Evolutionary conservation across 1,284 basidiomycete species (phyloP), one percentile per base, ranked within the genome.

Genomic region (Gomphus bonarii): DNA sequence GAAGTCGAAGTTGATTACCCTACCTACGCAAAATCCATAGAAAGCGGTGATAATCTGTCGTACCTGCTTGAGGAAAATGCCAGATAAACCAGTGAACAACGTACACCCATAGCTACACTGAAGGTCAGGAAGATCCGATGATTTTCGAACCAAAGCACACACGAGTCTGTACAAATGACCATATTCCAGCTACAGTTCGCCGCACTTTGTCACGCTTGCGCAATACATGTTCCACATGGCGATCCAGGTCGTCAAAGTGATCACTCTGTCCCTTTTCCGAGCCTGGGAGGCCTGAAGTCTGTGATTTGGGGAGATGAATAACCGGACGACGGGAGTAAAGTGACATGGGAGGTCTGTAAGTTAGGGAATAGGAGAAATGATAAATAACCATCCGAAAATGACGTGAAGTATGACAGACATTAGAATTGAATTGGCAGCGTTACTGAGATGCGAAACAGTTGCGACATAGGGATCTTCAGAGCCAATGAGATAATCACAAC

Each of bases 91-190:
- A 44, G 25, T 36, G 3, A 33, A 35, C 31, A 33, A 72, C 79
- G 61, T 69, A 82, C 80, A 30, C 81, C 82, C 67, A 82, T 73
- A 14, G 81, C 82, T 83, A 60, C 28, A 47, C 18, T 61, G 36
- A 22, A 35, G 48, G 38, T 59, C 30, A 55, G 60, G 5, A 42
- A 30, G 20, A 38, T 35, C 20, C n/a, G 11, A 25, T 25, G 20
- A 20, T 35, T n/a, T 30, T 11, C 30, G 16, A n/a, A 30, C 2
- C 28, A 54, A 46, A 28, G 64, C 2, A 70, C 81, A 61, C 67
- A 86, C 84, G 85, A 58, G 91, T 94, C 72, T 88, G 91, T 59
- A 92, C 69, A 65, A 90, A 94, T 1, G 84, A 79, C 88, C 89
- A 91, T 1, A 93, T 73, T 6, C 91, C 90, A 61, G 75, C 74